A percentile compares a stretch with the other conserved stretches of the same genome.
phyloP scores from a whole-genome alignment of 2,329 filamentous ascomycete species.

The Dactylellina leptospora region DNA sequence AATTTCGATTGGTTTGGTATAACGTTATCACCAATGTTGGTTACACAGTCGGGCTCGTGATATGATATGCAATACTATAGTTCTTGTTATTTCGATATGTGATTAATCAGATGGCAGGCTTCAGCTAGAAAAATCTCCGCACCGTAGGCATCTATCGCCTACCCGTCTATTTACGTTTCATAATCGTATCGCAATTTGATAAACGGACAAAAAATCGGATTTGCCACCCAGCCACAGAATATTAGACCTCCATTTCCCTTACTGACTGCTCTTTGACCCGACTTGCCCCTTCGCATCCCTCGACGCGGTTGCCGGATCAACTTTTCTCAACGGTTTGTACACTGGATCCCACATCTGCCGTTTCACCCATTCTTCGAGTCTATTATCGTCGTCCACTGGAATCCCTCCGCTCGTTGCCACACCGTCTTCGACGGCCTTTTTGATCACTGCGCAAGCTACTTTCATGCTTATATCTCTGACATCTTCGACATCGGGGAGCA shows the following conservation, averaged over 20 bases:
- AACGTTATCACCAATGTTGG: constrained; percentile 39
- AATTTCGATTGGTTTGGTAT: constrained; percentile 18
- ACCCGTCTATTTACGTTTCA: not conserved
- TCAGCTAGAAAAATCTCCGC: not conserved
- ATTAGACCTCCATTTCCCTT: constrained; percentile 10
- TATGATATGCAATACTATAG: constrained; percentile 26
- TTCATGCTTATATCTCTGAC: constrained; percentile 79
- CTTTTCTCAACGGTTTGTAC: constrained; percentile 71
- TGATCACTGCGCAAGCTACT: constrained; percentile 79
- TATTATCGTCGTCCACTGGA: constrained; percentile 66
- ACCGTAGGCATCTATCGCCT: not conserved
- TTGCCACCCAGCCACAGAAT: constrained; percentile 22
- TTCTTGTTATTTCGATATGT: constrained; percentile 13
- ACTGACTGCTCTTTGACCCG: constrained; percentile 59
- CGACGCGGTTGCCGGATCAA: constrained; percentile 66
- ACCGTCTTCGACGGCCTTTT: constrained; percentile 73
- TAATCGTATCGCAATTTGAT: no score
- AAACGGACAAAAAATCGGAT: no score
- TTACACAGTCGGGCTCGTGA: constrained; percentile 39
- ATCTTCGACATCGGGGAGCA: constrained; percentile 78
- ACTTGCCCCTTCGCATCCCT: constrained; percentile 70
- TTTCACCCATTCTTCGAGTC: constrained; percentile 74
- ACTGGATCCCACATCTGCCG: constrained; percentile 82
- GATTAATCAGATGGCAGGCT: constrained; percentile 11
- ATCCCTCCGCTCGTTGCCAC: constrained; percentile 73